Base-by-base conservation (phyloP, 1,284 basidiomycete species). In the Sanghuangporus baumii region DNA sequence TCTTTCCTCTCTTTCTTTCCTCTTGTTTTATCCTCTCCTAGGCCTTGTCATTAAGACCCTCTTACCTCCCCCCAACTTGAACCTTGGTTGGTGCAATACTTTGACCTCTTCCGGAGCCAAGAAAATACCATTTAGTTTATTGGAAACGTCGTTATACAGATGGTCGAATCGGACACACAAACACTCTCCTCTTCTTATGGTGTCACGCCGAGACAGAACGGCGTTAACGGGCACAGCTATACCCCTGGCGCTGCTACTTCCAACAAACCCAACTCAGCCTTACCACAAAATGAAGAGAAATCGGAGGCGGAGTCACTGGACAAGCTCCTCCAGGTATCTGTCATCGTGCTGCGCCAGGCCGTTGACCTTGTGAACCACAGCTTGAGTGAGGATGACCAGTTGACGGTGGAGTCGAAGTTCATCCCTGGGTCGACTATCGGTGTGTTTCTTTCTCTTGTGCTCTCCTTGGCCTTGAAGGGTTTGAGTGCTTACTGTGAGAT, bases 351-450 rank as follows among this genome's bases (percentile, higher is more conserved):
- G 47, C 75, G 76, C 40, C 91, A 93, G 71, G 90, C 86, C 12
- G 72, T 92, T 34, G 86, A 89, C 67, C 76, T 93, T 41, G 73
- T 91, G 58, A 81, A 88, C 69, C 80, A 85, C 51, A 75, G 81
- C 65, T 77, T 93, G 59, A 80, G 78, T 6, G 78, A 82, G 18
- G 86, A 92, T 69, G 81, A 82, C 18, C 89, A 91, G 69, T 79
- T 93, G 57, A 81, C 78, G n/a, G 76, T 78, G 12, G 76, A 80
- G 54, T 91, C 89, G 12, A 80, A 83, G 68, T 86, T 82, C 69
- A 79, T 93, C 58, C 88, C 89, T 31, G 91, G 91, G 16, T 92
- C 90, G 11, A 92, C 91, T 6, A 93, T 93, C 62, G 90, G 90
- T 90, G 72, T 60, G 70, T 67, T 50, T 51, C 37, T 41, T 62